A percentile compares a stretch with the other conserved stretches of the same genome.
phyloP scores from a whole-genome alignment of 73 alveolate genomes.

The Tetrahymena borealis region DNA sequence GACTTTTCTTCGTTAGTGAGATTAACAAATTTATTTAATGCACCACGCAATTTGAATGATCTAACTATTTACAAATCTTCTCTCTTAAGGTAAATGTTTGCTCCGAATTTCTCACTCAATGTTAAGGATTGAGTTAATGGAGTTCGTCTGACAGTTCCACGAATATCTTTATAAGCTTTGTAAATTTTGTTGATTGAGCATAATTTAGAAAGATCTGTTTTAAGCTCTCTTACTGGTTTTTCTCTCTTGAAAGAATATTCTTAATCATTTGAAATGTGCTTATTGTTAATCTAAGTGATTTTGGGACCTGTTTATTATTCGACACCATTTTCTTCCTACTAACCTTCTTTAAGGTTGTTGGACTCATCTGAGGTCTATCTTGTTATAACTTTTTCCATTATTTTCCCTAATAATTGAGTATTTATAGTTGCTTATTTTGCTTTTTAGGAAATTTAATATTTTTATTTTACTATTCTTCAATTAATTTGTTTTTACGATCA shows the following conservation, averaged over 20 bases:
- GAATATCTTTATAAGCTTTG: constrained; percentile 11
- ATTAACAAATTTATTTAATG: constrained; percentile 11
- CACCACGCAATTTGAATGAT: constrained; percentile 32
- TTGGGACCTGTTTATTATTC: background rate
- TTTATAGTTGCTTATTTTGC: background rate
- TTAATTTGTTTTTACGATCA: too few species aligned
- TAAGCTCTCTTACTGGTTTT: background rate
- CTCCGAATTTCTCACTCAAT: constrained; percentile 16
- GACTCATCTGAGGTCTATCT: background rate
- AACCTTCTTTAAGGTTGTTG: background rate
- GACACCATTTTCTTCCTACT: background rate
- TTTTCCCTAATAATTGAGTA: background rate
- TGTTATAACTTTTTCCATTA: background rate
- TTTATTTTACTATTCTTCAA: background rate
- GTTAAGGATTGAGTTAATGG: constrained; percentile 7
- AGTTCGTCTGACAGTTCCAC: constrained; percentile 6
- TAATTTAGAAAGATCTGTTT: constrained; percentile 5
- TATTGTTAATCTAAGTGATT: background rate
- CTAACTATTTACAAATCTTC: constrained; percentile 27
- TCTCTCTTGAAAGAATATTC: background rate
- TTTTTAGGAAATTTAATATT: background rate
- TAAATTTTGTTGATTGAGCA: constrained; percentile 1
- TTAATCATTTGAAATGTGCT: background rate
- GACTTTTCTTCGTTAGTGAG: constrained; percentile 19
- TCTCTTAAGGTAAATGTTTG: constrained; percentile 20